Percentiles rank a stretch among this genome's conserved stretches.
Evolutionary conservation across 441 rosid species (phyloP).

Genomic region (Euphorbia celastroides): DNA sequence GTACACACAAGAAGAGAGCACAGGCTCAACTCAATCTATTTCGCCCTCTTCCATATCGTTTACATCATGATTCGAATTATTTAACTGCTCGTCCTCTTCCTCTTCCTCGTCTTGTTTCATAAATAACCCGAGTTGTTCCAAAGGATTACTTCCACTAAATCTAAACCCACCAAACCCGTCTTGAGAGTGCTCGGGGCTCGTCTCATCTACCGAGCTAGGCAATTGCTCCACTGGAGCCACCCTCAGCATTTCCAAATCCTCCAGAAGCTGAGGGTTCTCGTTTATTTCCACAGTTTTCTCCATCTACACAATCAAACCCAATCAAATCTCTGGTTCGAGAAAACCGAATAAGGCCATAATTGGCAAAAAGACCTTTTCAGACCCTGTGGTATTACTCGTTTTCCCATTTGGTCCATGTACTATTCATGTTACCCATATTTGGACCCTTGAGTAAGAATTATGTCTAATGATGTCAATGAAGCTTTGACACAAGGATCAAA

Average conservation of each 20-base stretch:
- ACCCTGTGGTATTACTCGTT: no score
- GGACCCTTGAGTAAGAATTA: no score
- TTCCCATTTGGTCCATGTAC: no score
- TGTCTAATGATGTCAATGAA: no score
- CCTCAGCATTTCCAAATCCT: conserved; percentile 81
- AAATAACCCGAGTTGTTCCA: conserved; percentile 71
- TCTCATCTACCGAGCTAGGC: conserved; percentile 50
- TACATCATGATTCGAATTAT: conserved; percentile 16
- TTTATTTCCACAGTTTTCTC: conserved; percentile 86
- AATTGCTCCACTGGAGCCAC: conserved; percentile 37
- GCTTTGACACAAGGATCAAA: no score
- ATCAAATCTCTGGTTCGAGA: background rate
- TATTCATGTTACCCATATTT: no score
- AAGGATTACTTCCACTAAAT: conserved; percentile 57
- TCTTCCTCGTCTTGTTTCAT: conserved; percentile 81
- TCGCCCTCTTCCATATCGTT: conserved; percentile 80
- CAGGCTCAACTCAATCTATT: conserved; percentile 42
- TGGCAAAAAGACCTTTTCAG: no score
- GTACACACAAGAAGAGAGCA: no score
- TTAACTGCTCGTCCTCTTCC: conserved; percentile 57
- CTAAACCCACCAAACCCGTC: conserved; percentile 68
- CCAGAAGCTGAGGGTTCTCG: conserved; percentile 58
- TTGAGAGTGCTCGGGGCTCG: conserved; percentile 42
- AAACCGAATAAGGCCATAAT: no score
- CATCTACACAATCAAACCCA: conserved; percentile 44